A percentile compares a stretch with the other conserved stretches of the same genome.
phyloP scores from a whole-genome alignment of 1,284 basidiomycete species.

The Trametes versicolor region DNA sequence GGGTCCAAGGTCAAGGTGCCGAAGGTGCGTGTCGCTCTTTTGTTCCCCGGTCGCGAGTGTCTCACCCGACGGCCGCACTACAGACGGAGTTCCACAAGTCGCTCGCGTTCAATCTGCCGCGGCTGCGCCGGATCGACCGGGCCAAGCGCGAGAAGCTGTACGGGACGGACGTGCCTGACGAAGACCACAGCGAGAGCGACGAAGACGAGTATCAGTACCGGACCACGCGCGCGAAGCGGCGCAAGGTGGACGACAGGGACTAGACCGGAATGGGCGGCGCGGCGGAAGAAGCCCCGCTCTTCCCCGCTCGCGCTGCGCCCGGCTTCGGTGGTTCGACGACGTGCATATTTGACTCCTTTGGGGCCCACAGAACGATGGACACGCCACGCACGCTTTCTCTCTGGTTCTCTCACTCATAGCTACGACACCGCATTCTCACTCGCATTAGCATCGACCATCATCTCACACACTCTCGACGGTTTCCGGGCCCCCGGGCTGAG shows the following conservation, averaged over 20 bases:
- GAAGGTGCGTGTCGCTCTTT: constrained; percentile 57
- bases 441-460: not conserved
- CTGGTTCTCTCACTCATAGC: not conserved
- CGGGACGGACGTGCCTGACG: constrained; percentile 52
- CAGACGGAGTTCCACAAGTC: constrained; percentile 76
- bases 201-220: constrained; percentile 58
- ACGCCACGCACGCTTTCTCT: constrained; percentile 6
- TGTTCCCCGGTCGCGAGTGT: not conserved
- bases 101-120: constrained; percentile 61
- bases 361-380: not conserved
- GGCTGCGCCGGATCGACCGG: constrained; percentile 65
- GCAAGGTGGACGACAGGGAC: constrained; percentile 34
- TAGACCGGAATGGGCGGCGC: constrained; percentile 4
- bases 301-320: not conserved
- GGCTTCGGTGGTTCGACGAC: constrained; percentile 9
- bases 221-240: constrained; percentile 45
- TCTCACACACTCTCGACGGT: not conserved
- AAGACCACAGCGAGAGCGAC: constrained; percentile 56
- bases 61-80: constrained; percentile 5
- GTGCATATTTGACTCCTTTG: not conserved
- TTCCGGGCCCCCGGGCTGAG: not conserved
- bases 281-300: constrained; percentile 2
- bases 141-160: constrained; percentile 58
- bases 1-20: constrained; percentile 59
- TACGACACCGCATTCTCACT: not conserved